Evolutionary conservation across 129 eudicot genomes (phyloP).

Genomic region (Artemisia annua): DNA sequence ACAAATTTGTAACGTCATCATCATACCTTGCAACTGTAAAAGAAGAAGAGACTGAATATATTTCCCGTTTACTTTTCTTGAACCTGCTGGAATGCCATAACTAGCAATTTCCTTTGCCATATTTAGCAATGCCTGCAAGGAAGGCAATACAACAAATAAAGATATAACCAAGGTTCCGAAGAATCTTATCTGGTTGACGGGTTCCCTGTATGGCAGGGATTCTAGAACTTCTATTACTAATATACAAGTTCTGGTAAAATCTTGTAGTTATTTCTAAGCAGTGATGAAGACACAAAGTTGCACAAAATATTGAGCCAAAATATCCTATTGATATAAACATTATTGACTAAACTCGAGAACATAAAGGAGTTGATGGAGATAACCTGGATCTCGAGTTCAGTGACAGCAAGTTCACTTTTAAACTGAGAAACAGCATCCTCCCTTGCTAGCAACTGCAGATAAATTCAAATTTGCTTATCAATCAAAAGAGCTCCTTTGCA

Average conservation of each 20-base stretch:
- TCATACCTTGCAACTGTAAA: conserved; percentile 68
- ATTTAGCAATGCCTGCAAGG: conserved; percentile 61
- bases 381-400: conserved; percentile 76
- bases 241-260: too few relatives aligned
- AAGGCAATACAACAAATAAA: conserved; percentile 1
- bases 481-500: conserved; percentile 12
- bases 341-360: not conserved
- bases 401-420: conserved; percentile 73
- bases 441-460: conserved; percentile 61
- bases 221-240: too few relatives aligned
- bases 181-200: not conserved
- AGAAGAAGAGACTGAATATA: conserved; percentile 81
- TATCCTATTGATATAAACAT: not conserved
- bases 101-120: conserved; percentile 84
- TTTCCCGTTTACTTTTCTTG: conserved; percentile 80
- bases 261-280: not conserved
- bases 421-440: conserved; percentile 68
- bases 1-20: not conserved
- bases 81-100: conserved; percentile 68
- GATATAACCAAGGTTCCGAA: not conserved
- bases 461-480: conserved; percentile 18
- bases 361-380: not conserved
- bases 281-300: not conserved
- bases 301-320: not conserved
- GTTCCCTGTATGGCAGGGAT: too few relatives aligned